A percentile compares a stretch with the other conserved stretches of the same genome.
Evolutionary conservation across 2,329 filamentous ascomycete genomes (phyloP).

Genomic region (Hymenoscyphus scutula): DNA sequence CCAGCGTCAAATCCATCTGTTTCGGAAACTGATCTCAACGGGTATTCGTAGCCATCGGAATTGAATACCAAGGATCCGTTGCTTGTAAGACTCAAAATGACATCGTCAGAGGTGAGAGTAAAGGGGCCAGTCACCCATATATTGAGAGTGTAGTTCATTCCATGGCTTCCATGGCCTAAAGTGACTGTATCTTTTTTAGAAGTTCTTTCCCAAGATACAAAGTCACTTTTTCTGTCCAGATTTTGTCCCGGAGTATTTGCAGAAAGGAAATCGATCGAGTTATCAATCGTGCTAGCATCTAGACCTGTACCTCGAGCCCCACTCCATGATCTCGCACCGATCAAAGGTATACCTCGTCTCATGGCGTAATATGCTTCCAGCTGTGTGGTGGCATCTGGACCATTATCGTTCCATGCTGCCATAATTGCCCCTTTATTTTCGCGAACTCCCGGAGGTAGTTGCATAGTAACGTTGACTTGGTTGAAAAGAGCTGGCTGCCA

Average conservation of each 20-base stretch:
- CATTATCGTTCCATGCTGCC: conserved; percentile 51
- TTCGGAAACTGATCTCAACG: not conserved
- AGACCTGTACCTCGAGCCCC: conserved; percentile 43
- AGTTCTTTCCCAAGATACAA: not conserved
- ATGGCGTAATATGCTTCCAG: conserved; percentile 53
- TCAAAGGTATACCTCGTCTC: conserved; percentile 47
- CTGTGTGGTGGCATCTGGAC: conserved; percentile 49
- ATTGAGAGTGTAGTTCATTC: not conserved
- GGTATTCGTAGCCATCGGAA: not conserved
- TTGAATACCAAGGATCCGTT: not conserved
- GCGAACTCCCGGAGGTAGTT: not conserved
- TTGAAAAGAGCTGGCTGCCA: conserved; percentile 41
- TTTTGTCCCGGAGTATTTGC: conserved; percentile 47
- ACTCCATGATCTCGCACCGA: conserved; percentile 54
- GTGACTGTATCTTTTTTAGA: not conserved
- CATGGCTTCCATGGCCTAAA: not conserved
- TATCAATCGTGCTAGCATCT: conserved; percentile 40
- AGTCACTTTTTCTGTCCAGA: conserved; percentile 38
- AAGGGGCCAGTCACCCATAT: not conserved
- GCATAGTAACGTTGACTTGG: not conserved
- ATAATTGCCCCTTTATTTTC: conserved; percentile 1
- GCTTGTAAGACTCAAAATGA: not conserved
- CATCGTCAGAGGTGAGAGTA: conserved; percentile 1
- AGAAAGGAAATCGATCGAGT: conserved; percentile 34
- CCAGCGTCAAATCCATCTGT: conserved; percentile 1